Evolutionary conservation across 1,284 basidiomycete species (phyloP).

Genomic region (Melampsora americana): DNA sequence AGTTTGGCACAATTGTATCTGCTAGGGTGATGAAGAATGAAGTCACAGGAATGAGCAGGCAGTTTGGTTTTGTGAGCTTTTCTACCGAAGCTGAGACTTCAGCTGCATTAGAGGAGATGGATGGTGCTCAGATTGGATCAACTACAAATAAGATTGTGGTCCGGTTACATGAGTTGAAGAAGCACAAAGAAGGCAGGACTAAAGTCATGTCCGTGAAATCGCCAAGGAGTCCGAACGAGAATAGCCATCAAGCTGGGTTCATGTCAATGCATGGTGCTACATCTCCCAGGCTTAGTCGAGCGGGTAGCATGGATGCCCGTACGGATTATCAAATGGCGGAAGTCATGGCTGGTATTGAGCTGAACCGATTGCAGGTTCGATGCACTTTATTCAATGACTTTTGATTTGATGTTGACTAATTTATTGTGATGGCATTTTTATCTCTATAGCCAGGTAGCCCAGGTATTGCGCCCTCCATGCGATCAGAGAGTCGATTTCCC

Average conservation of each 20-base stretch:
- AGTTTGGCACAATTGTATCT: conserved; percentile 58
- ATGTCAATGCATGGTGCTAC: conserved; percentile 5
- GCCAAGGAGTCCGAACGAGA: not conserved
- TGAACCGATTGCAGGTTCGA: not conserved
- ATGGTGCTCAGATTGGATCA: conserved; percentile 64
- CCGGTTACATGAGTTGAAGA: conserved; percentile 82
- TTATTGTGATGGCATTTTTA: not conserved
- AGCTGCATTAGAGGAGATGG: conserved; percentile 73
- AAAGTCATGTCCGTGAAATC: conserved; percentile 16
- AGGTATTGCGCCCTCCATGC: not conserved
- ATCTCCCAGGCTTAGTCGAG: not conserved
- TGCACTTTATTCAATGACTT: not conserved
- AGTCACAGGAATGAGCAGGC: conserved; percentile 68
- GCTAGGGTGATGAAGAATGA: conserved; percentile 92
- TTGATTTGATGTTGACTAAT: too few relatives aligned
- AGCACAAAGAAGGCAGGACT: conserved; percentile 65
- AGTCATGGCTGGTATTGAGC: not conserved
- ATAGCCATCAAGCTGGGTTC: not conserved
- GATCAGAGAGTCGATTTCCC: not conserved
- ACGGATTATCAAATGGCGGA: not conserved
- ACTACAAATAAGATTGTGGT: conserved; percentile 71
- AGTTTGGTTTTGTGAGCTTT: conserved; percentile 92
- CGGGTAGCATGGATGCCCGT: conserved; percentile 3
- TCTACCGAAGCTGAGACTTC: conserved; percentile 59
- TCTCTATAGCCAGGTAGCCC: not conserved